phyloP scores from a whole-genome alignment of 441 rosid genomes.

The Raphanus hybrid region DNA sequence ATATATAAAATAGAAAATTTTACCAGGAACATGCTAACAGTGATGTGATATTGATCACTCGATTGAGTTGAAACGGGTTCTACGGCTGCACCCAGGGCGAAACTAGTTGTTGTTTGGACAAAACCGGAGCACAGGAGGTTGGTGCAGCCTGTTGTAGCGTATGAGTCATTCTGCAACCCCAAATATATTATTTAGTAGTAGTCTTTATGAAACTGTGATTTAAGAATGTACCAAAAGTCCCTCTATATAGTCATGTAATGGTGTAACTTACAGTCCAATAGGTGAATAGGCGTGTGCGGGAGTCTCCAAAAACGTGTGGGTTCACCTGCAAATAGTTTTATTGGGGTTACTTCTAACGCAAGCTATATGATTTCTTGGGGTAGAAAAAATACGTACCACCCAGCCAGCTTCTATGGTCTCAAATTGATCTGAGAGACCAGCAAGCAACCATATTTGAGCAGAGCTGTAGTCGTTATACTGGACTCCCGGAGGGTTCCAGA shows the following conservation, averaged over 20 bases:
- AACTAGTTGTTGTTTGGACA: slow-evolving; percentile 60
- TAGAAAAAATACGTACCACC: slow-evolving; percentile 50
- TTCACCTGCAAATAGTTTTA: slow-evolving; percentile 56
- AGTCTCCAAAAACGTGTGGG: slow-evolving; percentile 65
- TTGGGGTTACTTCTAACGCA: background rate
- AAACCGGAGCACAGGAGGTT: slow-evolving; percentile 81
- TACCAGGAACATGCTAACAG: slow-evolving; percentile 57
- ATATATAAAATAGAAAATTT: background rate
- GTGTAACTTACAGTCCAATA: slow-evolving; percentile 72
- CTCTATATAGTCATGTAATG: slow-evolving; percentile 5
- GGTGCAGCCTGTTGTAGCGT: slow-evolving; percentile 66
- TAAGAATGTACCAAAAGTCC: background rate
- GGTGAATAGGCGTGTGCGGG: slow-evolving; percentile 55
- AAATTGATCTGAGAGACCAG: slow-evolving; percentile 50
- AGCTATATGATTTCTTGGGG: background rate
- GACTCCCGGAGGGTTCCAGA: slow-evolving; percentile 72
- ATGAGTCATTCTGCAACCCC: slow-evolving; percentile 53
- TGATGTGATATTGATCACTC: slow-evolving; percentile 53
- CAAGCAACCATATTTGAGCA: slow-evolving; percentile 55
- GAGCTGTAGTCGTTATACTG: slow-evolving; percentile 57
- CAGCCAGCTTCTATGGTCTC: slow-evolving; percentile 78
- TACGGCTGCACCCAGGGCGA: slow-evolving; percentile 70
- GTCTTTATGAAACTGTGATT: background rate
- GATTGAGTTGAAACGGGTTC: slow-evolving; percentile 53
- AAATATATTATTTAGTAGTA: background rate